Conservation (phyloP, 768 basidiomycete genomes). For the Xerocomellus dryophilus region DNA sequence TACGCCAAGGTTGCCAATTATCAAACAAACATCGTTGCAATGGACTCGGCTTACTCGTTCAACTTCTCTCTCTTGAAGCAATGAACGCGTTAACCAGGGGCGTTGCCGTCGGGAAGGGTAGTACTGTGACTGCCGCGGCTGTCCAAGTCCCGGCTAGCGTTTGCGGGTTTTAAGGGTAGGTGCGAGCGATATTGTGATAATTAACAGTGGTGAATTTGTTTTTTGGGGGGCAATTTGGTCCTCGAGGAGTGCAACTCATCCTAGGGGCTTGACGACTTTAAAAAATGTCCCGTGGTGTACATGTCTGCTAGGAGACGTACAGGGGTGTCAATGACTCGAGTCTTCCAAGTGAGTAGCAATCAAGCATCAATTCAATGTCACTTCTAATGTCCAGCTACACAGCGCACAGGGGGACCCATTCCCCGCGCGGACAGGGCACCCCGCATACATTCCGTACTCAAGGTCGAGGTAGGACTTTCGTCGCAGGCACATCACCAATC, state of each 20-base stretch:
- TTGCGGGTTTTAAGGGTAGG: no score
- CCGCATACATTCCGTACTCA: neutral
- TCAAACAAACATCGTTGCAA: conserved; percentile 15
- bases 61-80: no score
- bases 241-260: neutral
- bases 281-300: no score
- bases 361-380: neutral
- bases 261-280: no score
- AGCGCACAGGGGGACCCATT: no score
- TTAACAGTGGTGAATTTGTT: neutral
- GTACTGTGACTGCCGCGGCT: no score
- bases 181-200: neutral
- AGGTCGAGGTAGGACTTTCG: neutral
- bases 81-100: no score
- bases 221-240: no score
- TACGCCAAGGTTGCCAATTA: conserved; percentile 35
- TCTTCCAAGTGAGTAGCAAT: neutral
- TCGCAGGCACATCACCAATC: neutral
- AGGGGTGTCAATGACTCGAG: neutral
- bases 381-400: neutral
- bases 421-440: neutral
- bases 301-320: no score
- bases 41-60: neutral
- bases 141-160: no score
- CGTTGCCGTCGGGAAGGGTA: no score